Base-by-base conservation (phyloP, 2,329 filamentous ascomycete species). In the Ophiostoma ips region DNA sequence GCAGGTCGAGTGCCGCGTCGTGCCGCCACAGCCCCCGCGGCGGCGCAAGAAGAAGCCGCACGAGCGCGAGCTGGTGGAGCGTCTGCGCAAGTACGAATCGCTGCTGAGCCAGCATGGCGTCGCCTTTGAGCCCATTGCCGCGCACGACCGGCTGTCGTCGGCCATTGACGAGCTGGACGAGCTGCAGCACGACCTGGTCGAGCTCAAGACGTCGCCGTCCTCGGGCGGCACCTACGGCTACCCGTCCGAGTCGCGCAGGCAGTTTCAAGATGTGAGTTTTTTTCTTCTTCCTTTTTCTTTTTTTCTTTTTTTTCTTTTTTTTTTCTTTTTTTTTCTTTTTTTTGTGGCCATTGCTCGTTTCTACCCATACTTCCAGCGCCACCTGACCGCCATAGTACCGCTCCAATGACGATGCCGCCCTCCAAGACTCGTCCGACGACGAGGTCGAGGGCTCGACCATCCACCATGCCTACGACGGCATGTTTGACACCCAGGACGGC, bases 41-140 rank as follows among this genome's bases (percentile, higher is more conserved):
- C 63, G 77, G 11, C 67, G 76, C 51, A 78, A 77, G 66, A 78
- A 76, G 64, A 72, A 78, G 49, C 78, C 84, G 43, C 77, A 81
- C 19, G 84, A 88, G 64, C 76, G 76, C 59, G 81, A 84, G 51
- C 68, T 88, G 37, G 68, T 87, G 48, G 78, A 84, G 7, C 76
- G 81, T n/a, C 68, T 87, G 19, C 76, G 73, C 49, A 74, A 75
- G 46, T 87, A 87, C 58, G 84, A 88, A 64, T 62, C 66, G 7
- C 66, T 88, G 37, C 68, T 88, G 31, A 70, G 71, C 49, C 72
- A 83, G 61, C 71, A 86, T 58, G 75, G 79, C 47, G 76, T 88
- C 58, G 65, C 71, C n/a, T 85, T 87, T 56, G 78, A 87, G 46
- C 72, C 80, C 15, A 71, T 85, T 18, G 76, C n/a, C n/a, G n/a